Base-by-base conservation (phyloP, 2,329 filamentous ascomycete genomes). In the Chaetomium globosum region DNA sequence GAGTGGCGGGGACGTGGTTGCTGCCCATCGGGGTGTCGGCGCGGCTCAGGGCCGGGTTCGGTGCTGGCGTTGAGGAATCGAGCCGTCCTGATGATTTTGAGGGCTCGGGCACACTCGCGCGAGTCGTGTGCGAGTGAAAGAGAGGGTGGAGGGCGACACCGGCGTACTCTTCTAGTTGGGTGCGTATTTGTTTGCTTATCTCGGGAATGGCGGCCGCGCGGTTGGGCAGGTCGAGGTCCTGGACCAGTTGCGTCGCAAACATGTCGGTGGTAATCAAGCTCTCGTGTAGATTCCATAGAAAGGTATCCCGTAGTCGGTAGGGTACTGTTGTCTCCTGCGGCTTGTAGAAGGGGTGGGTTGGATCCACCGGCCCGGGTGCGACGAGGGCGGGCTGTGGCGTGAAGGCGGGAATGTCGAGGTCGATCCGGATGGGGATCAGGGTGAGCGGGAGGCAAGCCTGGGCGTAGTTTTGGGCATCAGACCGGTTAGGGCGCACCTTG, bases 231-330 rank as follows among this genome's bases (percentile, higher is more conserved):
- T 99, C 95, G 51, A 99, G 84, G 75, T 99, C 95, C 69, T 96
- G 92, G 1, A 96, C 93, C 70, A 98, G 87, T 1, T 85, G 88
- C 71, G 90, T 86, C n/a, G 95, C 95, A 75, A 98, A 99, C 74
- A 96, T 91, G 74, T 99, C 95, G 0, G 95, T 96, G 0, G 95
- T 99, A 59, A 93, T 91, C 65, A 97, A 82, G 0, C 92, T 91
- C 80, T 99, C 95, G 78, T 98, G 94, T 16, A 99, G 83, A 73
- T 99, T 99, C 95, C 95, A 99, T 60, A 97, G 80, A 73, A 99
- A 98, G n/a, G 91, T 90, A 73, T 99, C 95, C 73, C 96, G 93
- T 64, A 99, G 82, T 68, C 95, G 87, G 78, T 93, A 97, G 3
- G 92, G 90, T 0, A 93, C 88, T 16, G 93, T 93, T 67, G 86